Percentiles rank a stretch among this genome's conserved stretches.
phyloP scores from a whole-genome alignment of 2,329 filamentous ascomycete genomes.

The Fusarium gaditjirri region DNA sequence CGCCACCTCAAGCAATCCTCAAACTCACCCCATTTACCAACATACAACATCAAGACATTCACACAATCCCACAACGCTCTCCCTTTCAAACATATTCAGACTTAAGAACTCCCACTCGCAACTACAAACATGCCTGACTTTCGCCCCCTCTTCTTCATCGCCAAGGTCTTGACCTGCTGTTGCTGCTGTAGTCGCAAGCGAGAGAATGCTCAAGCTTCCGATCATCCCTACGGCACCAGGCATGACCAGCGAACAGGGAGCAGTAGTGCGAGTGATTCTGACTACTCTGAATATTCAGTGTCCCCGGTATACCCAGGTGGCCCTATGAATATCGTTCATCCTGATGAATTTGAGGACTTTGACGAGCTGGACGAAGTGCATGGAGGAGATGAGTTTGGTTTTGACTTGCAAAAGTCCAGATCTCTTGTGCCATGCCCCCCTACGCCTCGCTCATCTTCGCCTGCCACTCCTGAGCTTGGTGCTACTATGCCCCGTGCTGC shows the following conservation, averaged over 20 bases:
- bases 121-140: conserved; percentile 29
- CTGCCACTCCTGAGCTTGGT: too few species aligned
- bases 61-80: background rate
- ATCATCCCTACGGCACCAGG: background rate
- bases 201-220: too few species aligned
- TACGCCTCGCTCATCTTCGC: background rate
- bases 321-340: background rate
- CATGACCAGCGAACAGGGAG: background rate
- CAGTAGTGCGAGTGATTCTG: background rate
- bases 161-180: conserved; percentile 6
- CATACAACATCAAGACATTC: background rate
- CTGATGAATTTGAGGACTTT: background rate
- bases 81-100: background rate
- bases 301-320: background rate
- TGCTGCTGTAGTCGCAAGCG: background rate
- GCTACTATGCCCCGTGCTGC: background rate
- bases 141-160: conserved; percentile 17
- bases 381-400: background rate
- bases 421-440: background rate
- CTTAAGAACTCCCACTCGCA: background rate
- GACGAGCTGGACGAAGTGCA: background rate
- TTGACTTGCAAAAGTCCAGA: background rate
- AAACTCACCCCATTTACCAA: background rate
- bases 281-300: background rate
- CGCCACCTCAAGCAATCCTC: background rate